Percentiles rank a stretch among this genome's conserved stretches.
Conservation (phyloP, 169 alveolate species). For the Haemoproteus tartakovskyi region DNA sequence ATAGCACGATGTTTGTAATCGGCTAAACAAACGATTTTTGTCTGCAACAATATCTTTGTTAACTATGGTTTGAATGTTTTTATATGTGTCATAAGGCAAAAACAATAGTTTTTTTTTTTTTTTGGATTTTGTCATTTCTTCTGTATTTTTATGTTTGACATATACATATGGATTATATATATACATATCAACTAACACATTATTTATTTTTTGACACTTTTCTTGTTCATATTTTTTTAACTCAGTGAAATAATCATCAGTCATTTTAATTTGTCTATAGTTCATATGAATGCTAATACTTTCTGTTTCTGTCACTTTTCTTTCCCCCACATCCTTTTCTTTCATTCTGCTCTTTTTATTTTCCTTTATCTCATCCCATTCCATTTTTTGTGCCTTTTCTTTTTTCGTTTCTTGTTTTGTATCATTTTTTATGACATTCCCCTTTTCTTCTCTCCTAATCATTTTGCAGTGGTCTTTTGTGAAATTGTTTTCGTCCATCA, state of each 20-base stretch:
- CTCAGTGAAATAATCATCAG: conserved; percentile 39
- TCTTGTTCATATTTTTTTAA: conserved; percentile 34
- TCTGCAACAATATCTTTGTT: background rate
- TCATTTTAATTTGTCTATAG: conserved; percentile 18
- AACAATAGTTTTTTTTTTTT: conserved; percentile 29
- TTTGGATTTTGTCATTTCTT: conserved; percentile 2
- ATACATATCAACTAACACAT: conserved; percentile 41
- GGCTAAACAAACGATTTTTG: conserved; percentile 7
- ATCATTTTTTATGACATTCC: too few relatives aligned
- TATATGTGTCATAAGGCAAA: conserved; percentile 57
- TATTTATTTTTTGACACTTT: conserved; percentile 30
- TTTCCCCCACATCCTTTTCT: too few relatives aligned
- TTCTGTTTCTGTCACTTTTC: background rate
- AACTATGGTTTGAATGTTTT: conserved; percentile 33
- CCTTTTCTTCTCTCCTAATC: too few relatives aligned
- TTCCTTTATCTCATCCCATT: background rate
- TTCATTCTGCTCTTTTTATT: too few relatives aligned
- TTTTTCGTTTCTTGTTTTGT: too few relatives aligned
- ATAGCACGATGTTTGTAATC: conserved; percentile 10
- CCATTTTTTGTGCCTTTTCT: too few relatives aligned
- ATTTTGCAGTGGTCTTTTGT: too few relatives aligned
- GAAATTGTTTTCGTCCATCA: too few relatives aligned
- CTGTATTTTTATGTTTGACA: conserved; percentile 10
- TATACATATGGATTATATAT: conserved; percentile 52
- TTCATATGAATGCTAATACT: conserved; percentile 24